phyloP scores from a whole-genome alignment of 768 basidiomycete genomes.

The Mycena latifolia region DNA sequence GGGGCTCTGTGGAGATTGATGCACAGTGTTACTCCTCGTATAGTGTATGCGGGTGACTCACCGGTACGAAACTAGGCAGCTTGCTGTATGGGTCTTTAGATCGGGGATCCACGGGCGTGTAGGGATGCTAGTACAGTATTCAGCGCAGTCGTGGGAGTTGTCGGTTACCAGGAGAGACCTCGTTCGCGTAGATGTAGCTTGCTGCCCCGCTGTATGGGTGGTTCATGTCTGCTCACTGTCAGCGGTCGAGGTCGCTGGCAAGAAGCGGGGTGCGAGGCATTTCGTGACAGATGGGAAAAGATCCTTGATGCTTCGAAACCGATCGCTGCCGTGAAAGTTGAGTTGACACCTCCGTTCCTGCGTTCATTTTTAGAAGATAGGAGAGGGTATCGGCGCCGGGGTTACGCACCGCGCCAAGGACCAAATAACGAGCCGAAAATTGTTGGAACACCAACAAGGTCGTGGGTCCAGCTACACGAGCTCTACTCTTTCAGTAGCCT shows the following conservation, averaged over 20 bases:
- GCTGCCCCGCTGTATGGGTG: conserved; percentile 29
- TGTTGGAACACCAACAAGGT: too few relatives aligned
- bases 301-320: conserved; percentile 8
- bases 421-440: too few relatives aligned
- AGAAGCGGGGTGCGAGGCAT: not conserved
- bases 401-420: too few relatives aligned
- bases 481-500: too few relatives aligned
- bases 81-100: conserved; percentile 15
- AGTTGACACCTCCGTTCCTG: not conserved
- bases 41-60: not conserved
- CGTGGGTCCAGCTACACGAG: too few relatives aligned
- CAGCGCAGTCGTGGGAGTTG: not conserved
- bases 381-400: too few relatives aligned
- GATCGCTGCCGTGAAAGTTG: not conserved
- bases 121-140: not conserved
- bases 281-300: not conserved
- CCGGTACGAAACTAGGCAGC: conserved; percentile 4
- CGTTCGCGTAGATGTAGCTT: conserved; percentile 26
- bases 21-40: too few relatives aligned
- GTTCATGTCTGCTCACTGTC: not conserved
- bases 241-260: not conserved
- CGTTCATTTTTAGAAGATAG: not conserved
- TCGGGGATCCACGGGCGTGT: conserved; percentile 6
- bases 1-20: conserved; percentile 3
- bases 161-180: not conserved